Conservation (phyloP, 1,284 basidiomycete genomes). For the Sporisorium graminicola region DNA sequence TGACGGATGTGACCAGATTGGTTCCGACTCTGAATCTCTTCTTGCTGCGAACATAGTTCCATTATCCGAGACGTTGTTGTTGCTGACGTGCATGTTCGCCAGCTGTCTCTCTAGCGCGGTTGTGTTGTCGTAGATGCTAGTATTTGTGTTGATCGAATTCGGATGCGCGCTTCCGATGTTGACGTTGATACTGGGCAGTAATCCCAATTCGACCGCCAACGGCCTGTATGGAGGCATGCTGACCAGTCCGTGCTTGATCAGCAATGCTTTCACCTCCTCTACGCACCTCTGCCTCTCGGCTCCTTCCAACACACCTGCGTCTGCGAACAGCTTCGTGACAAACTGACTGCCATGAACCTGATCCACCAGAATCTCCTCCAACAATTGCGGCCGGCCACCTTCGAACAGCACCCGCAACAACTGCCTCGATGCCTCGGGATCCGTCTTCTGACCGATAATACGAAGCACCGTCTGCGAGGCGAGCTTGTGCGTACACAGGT, state of each 20-base stretch:
- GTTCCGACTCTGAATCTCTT: constrained; percentile 1
- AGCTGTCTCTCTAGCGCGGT: constrained; percentile 15
- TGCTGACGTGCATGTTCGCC: constrained; percentile 9
- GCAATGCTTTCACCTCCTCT: constrained; percentile 71
- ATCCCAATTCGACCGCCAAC: constrained; percentile 90
- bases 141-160: neutral
- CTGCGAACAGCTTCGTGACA: constrained; percentile 88
- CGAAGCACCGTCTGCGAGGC: constrained; percentile 93
- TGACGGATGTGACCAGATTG: constrained; percentile 10
- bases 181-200: constrained; percentile 66
- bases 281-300: constrained; percentile 78
- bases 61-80: neutral
- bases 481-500: constrained; percentile 97
- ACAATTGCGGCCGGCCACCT: constrained; percentile 82
- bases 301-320: constrained; percentile 74
- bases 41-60: neutral
- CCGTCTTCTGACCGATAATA: constrained; percentile 69
- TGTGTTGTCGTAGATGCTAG: neutral
- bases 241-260: constrained; percentile 60
- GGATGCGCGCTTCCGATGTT: neutral
- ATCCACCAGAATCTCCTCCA: constrained; percentile 85
- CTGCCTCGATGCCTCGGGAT: constrained; percentile 64
- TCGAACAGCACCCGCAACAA: constrained; percentile 69
- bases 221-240: constrained; percentile 79
- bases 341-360: constrained; percentile 85